These are phyloP conservation scores for Xanthoparmelia taractica DNA, from an alignment of 495 filamentous ascomycete genomes.

Conservation along the genomic window DNA sequence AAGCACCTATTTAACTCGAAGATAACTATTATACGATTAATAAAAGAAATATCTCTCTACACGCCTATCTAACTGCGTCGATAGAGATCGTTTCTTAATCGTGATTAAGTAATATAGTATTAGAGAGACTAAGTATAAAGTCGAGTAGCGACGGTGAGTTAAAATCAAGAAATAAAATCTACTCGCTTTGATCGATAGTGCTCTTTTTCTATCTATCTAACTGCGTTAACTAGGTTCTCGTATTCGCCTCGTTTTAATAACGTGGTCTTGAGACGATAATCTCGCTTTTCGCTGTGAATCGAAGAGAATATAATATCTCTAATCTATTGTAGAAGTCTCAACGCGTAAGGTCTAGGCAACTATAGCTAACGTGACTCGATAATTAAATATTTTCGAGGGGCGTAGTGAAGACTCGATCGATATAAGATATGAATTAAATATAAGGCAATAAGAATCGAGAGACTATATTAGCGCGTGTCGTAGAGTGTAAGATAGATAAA, in stretches of 20 bases:
- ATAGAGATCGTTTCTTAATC: background rate
- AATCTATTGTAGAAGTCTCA: background rate
- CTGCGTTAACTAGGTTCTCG: background rate
- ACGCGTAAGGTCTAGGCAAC: background rate
- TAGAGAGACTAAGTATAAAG: background rate
- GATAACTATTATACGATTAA: background rate
- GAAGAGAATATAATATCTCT: too few species aligned
- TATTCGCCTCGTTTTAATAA: background rate
- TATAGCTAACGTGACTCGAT: background rate
- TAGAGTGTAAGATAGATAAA: too few species aligned
- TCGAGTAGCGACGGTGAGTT: background rate
- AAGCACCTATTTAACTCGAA: background rate
- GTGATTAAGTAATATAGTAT: background rate
- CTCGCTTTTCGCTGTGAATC: constrained; percentile 3
- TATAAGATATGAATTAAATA: background rate
- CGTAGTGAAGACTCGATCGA: background rate
- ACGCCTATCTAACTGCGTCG: background rate
- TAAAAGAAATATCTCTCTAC: background rate
- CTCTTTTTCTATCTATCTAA: background rate
- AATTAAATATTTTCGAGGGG: background rate
- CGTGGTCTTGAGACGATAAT: background rate
- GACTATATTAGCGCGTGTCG: too few species aligned
- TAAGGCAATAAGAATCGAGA: background rate
- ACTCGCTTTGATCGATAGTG: background rate
- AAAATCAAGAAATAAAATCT: background rate